phyloP scores from a whole-genome alignment of 495 filamentous ascomycete species.

The Thermochaetoides thermophila region DNA sequence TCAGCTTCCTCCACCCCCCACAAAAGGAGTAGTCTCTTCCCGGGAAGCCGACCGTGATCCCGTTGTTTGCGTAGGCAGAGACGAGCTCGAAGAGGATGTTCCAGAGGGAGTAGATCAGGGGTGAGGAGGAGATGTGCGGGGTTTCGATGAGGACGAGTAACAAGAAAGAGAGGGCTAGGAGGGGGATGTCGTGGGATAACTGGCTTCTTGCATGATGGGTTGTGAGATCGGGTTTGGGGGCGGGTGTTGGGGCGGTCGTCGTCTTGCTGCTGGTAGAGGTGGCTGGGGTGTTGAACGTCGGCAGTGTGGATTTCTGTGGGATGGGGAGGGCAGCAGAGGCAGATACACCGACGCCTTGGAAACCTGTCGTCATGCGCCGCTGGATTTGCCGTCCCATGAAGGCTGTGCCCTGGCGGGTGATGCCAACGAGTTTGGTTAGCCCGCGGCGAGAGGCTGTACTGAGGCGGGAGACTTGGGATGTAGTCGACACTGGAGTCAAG shows the following conservation, averaged over 20 bases:
- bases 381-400: conserved; percentile 55
- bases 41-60: conserved; percentile 60
- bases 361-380: conserved; percentile 6
- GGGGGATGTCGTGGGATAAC: conserved; percentile 79
- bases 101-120: conserved; percentile 60
- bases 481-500: conserved; percentile 3
- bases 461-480: conserved; percentile 14
- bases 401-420: conserved; percentile 15
- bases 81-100: conserved; percentile 80
- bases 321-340: neutral
- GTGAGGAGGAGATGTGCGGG: conserved; percentile 46
- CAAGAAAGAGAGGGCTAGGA: conserved; percentile 58
- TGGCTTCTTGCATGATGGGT: conserved; percentile 33
- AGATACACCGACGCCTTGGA: conserved; percentile 4
- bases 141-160: conserved; percentile 65
- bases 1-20: conserved; percentile 53
- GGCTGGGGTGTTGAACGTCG: neutral
- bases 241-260: neutral
- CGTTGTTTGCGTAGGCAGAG: conserved; percentile 70
- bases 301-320: neutral
- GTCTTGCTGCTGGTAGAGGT: conserved; percentile 3
- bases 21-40: conserved; percentile 54
- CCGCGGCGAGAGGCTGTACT: conserved; percentile 1
- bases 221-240: neutral
- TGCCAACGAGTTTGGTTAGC: conserved; percentile 9